A percentile compares a stretch with the other conserved stretches of the same genome.
Conservation (phyloP, 2,329 filamentous ascomycete genomes). For the Colletotrichum tropicale region DNA sequence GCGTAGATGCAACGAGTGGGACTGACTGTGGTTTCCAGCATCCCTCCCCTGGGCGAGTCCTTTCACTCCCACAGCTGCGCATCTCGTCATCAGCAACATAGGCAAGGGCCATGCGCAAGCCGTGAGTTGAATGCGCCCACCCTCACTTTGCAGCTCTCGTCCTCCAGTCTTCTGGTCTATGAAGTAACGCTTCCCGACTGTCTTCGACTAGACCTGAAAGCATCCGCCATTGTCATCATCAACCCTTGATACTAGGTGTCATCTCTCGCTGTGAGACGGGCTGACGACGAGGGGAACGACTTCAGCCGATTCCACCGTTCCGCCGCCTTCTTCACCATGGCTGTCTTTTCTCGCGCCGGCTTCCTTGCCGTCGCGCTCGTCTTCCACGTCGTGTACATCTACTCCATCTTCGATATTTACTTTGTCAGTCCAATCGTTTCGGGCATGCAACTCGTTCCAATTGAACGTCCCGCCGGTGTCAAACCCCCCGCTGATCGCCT, state of each 20-base stretch:
- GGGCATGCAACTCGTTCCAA: constrained; percentile 84
- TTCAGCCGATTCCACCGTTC: neutral
- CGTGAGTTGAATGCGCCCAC: constrained; percentile 2
- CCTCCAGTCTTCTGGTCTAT: neutral
- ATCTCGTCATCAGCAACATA: neutral
- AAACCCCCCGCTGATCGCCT: constrained; percentile 87
- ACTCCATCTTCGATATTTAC: constrained; percentile 98
- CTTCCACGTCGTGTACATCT: constrained; percentile 93
- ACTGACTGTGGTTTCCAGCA: neutral
- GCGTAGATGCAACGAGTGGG: neutral
- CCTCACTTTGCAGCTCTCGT: neutral
- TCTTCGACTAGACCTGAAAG: neutral
- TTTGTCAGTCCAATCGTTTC: constrained; percentile 97
- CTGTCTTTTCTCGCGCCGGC: constrained; percentile 68
- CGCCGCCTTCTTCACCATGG: constrained; percentile 45
- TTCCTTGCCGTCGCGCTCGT: constrained; percentile 89
- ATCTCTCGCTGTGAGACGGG: neutral
- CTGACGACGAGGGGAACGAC: neutral
- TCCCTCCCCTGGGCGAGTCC: neutral
- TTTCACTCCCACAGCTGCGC: neutral
- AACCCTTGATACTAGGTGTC: neutral
- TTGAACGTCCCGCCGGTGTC: constrained; percentile 62
- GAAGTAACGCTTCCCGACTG: neutral
- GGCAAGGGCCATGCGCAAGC: neutral
- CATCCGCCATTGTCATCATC: neutral